Percentiles rank a stretch among this genome's conserved stretches.
Conservation (phyloP, 768 basidiomycete species). For the Suillus clintonianus region DNA sequence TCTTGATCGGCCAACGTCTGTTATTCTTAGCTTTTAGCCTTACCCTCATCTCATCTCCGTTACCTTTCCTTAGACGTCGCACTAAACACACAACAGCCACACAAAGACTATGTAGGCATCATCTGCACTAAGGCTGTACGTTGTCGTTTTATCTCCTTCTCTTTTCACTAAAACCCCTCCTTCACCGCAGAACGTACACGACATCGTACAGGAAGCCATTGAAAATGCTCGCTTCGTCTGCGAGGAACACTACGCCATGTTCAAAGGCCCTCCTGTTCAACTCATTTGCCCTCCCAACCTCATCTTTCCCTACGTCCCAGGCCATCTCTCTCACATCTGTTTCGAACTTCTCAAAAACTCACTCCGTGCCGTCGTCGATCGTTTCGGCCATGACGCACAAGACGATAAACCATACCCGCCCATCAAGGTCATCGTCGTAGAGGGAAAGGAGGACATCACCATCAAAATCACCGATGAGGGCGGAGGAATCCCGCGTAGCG, state of each 20-base stretch:
- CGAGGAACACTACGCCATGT: slow-evolving; percentile 95
- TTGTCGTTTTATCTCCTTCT: slow-evolving; percentile 15
- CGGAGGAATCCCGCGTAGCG: slow-evolving; percentile 84
- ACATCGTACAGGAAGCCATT: slow-evolving; percentile 97
- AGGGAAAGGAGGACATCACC: slow-evolving; percentile 97
- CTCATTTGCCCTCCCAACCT: slow-evolving; percentile 90
- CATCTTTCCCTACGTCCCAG: slow-evolving; percentile 92
- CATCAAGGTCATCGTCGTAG: slow-evolving; percentile 93
- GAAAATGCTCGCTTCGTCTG: slow-evolving; percentile 95
- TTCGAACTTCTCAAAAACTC: slow-evolving; percentile 99
- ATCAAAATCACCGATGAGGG: slow-evolving; percentile 99
- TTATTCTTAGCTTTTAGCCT: slow-evolving; percentile 10
- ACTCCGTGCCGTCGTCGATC: slow-evolving; percentile 92
- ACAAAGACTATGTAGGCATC: slow-evolving; percentile 93
- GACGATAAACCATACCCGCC: slow-evolving; percentile 57
- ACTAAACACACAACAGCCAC: slow-evolving; percentile 87
- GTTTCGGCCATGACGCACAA: slow-evolving; percentile 67
- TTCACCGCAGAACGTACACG: slow-evolving; percentile 76
- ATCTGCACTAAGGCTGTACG: slow-evolving; percentile 90
- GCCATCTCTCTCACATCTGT: slow-evolving; percentile 93
- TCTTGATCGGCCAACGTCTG: slow-evolving; percentile 94
- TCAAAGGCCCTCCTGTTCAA: slow-evolving; percentile 94
- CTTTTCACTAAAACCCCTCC: slow-evolving; percentile 7
- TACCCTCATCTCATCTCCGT: slow-evolving; percentile 8
- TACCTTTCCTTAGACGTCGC: slow-evolving; percentile 70